Evolutionary conservation across 306 rosid species (phyloP), one percentile per base, ranked within the genome.

Genomic region (Glycine tomentella): DNA sequence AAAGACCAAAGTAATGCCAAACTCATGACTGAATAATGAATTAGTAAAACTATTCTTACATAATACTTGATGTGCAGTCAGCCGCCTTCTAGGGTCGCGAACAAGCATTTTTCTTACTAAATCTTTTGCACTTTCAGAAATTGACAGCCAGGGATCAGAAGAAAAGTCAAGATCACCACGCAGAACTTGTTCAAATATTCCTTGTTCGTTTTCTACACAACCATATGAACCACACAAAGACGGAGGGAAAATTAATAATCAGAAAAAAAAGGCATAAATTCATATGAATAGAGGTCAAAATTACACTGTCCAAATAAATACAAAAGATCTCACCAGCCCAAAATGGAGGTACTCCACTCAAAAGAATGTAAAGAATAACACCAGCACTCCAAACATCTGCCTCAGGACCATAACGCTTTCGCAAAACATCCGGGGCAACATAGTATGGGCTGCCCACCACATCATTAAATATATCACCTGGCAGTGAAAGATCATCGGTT

Each of bases 311-410:
- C 52, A 52, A 68, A 52, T 9, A 69, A 75, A 84, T 70, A 49
- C 38, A 53, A 64, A 58, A 59, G 46, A 53, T 55, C 97, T 83
- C 77, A 96, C 99, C 99, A 33, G 99, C 98, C 99, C 99, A 96
- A 93, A 96, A 96, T 44, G 99, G 99, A 67, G 99, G 99, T 2
- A 96, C 99, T 81, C 99, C 99, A 87, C 99, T 93, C 85, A 96
- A 87, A 64, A 96, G 93, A 86, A 96, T 93, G 86, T 93, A 96
- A 53, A 96, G 86, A 70, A 96, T 96, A 77, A 96, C 97, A 65
- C 99, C 99, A 50, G 99, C 98, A 81, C 99, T 96, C 99, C 99
- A 96, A 62, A 96, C 99, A 89, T 96, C 99, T 59, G 98, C 91
- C 85, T 96, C 99, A 4, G 90, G 98, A 75, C 99, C 98, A 79